Evolutionary conservation across 2,329 filamentous ascomycete genomes (phyloP).

Genomic region (Calonectria montana): DNA sequence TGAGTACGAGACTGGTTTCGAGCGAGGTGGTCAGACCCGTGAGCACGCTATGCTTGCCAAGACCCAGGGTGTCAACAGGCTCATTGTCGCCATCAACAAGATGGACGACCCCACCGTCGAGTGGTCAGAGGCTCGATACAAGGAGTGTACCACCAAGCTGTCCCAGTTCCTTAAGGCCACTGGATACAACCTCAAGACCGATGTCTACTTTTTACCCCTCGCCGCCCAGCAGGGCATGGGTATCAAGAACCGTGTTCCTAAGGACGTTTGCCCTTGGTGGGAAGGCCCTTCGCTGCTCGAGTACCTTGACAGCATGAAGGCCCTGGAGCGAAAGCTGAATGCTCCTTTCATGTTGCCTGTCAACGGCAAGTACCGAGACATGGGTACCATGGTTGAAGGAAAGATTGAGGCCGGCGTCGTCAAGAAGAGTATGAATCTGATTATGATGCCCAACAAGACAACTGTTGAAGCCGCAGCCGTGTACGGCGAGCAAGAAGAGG

Average conservation of each 20-base stretch:
- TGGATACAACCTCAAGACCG: conserved; percentile 93
- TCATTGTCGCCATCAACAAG: conserved; percentile 96
- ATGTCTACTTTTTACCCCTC: conserved; percentile 95
- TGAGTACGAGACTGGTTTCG: conserved; percentile 98
- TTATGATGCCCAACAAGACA: conserved; percentile 97
- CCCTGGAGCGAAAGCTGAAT: conserved; percentile 94
- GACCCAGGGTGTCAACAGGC: conserved; percentile 97
- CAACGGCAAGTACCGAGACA: conserved; percentile 94
- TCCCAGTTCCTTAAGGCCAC: conserved; percentile 88
- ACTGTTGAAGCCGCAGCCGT: conserved; percentile 83
- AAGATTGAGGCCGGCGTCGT: conserved; percentile 96
- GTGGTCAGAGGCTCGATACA: conserved; percentile 93
- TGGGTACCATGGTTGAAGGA: conserved; percentile 97
- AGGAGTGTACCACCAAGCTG: conserved; percentile 93
- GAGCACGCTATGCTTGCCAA: conserved; percentile 98
- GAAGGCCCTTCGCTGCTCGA: conserved; percentile 91
- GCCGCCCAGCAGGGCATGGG: conserved; percentile 87
- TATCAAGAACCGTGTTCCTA: conserved; percentile 89
- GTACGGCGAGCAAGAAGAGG: conserved; percentile 97
- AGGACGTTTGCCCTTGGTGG: conserved; percentile 84
- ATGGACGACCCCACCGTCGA: conserved; percentile 98
- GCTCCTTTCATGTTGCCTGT: conserved; percentile 99
- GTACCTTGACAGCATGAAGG: conserved; percentile 93
- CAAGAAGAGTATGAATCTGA: conserved; percentile 86
- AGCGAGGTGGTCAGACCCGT: conserved; percentile 93